Percentiles rank a stretch among this genome's conserved stretches.
Conservation (phyloP, 768 basidiomycete species). For the Mycena rebaudengoi region DNA sequence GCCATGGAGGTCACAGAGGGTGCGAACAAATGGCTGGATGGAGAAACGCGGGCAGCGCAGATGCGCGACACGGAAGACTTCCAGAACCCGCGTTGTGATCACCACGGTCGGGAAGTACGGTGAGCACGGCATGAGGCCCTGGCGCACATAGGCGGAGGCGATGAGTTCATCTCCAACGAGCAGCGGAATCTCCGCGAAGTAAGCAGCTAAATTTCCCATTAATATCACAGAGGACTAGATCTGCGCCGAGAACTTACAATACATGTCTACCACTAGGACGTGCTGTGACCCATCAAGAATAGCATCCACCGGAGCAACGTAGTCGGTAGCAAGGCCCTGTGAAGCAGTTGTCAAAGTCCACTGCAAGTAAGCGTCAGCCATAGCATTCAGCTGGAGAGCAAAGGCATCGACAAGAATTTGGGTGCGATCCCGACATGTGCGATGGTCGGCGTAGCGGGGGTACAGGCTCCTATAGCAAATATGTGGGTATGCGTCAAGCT, state of each 20-base stretch:
- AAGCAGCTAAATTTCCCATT: neutral
- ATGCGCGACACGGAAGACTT: constrained; percentile 6
- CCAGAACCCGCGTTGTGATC: constrained; percentile 13
- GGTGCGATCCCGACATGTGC: neutral
- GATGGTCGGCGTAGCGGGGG: neutral
- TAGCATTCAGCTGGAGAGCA: neutral
- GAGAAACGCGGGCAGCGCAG: constrained; percentile 24
- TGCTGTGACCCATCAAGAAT: neutral
- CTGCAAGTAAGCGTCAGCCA: neutral
- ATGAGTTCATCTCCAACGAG: neutral
- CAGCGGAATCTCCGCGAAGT: neutral
- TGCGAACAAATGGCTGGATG: constrained; percentile 29
- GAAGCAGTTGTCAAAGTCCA: neutral
- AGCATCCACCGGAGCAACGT: neutral
- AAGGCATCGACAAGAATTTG: neutral
- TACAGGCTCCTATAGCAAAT: neutral
- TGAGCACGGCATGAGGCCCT: constrained; percentile 20
- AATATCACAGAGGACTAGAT: neutral
- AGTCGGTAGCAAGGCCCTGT: neutral
- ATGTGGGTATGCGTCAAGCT: constrained; percentile 22
- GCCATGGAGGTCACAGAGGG: constrained; percentile 28
- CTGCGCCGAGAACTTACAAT: neutral
- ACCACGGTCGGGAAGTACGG: constrained; percentile 8
- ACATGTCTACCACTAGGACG: neutral
- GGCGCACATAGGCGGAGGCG: constrained; percentile 16